Evolutionary conservation across 2,329 filamentous ascomycete species (phyloP), one percentile per base, ranked within the genome.

Genomic region (Pseudogymnoascus sp.): DNA sequence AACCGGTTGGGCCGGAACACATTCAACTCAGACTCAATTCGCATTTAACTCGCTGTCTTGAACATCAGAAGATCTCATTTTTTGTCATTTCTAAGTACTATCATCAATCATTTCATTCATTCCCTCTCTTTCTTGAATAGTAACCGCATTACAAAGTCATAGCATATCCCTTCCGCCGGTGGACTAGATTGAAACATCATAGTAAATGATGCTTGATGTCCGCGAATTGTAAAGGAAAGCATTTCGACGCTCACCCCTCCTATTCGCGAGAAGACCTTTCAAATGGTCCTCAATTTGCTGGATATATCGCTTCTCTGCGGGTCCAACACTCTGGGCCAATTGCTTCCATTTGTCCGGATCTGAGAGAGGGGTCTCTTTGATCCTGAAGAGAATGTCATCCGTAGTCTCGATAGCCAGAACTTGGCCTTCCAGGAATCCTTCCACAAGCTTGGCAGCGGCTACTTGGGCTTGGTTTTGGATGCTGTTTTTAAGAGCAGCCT

Each of bases 161-260:
- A 57, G 28, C 28, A 21, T 21, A 57, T 10, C 28, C 51, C 28
- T 34, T 34, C 25, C n/a, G 10, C 34, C 71, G 66, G 14, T 51
- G n/a, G 54, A 37, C 48, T 63, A 74, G 28, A 70, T 70, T 21
- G 78, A 79, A 48, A 97, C 77, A 76, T 96, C 92, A 75, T 96
- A 96, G 73, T 93, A 91, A 61, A 96, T 83, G 74, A 90, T 93
- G 65, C 83, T 88, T 0, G 89, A 90, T 8, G 91, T 96, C 65
- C 92, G 82, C 71, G 96, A 96, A 71, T 96, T 96, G 77, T 96
- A 96, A 62, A 97, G 84, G 76, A 96, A 96, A 10, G 90, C 90
- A 73, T 93, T 90, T 57, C 84, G 83, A 23, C 83, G 82, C 7
- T 81, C 83, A 3, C 80, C 78, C 79, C 82, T 77, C 79, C 87